Conservation (phyloP, 2,329 filamentous ascomycete species). For the Samsoniella hepiali region DNA sequence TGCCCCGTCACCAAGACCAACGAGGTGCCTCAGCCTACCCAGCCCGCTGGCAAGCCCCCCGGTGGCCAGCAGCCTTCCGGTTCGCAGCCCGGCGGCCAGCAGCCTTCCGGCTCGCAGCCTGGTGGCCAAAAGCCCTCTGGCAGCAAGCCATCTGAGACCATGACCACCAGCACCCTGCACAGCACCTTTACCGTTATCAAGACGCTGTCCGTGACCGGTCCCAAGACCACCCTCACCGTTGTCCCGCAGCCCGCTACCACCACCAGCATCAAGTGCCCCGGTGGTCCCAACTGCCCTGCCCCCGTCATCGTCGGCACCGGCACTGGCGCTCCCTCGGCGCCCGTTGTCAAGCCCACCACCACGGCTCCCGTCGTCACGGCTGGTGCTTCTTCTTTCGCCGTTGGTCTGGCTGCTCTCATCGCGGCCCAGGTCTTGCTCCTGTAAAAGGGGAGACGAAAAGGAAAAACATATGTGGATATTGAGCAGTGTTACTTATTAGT, state of each 20-base stretch:
- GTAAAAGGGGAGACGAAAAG: background rate
- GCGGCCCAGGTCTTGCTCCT: constrained; percentile 16
- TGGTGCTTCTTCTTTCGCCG: constrained; percentile 12
- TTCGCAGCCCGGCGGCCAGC: background rate
- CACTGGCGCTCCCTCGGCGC: background rate
- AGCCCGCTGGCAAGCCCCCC: background rate
- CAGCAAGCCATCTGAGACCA: background rate
- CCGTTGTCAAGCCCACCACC: constrained; percentile 6
- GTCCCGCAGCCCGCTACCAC: background rate
- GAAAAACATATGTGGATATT: background rate
- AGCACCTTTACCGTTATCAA: constrained; percentile 9
- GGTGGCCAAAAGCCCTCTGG: background rate
- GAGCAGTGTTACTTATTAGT: constrained; percentile 1
- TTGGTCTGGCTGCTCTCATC: constrained; percentile 10
- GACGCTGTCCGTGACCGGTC: background rate
- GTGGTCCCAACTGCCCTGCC: constrained; percentile 13
- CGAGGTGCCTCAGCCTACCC: constrained; percentile 4
- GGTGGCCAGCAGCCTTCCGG: background rate
- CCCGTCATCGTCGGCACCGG: background rate
- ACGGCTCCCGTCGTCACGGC: background rate
- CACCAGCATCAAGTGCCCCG: constrained; percentile 10
- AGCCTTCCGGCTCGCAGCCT: background rate
- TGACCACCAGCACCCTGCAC: constrained; percentile 4
- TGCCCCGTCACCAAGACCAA: constrained; percentile 16
- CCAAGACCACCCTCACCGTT: constrained; percentile 6